A percentile compares a stretch with the other conserved stretches of the same genome.
Conservation (phyloP, 2,329 filamentous ascomycete genomes). For the Ceratocystiopsis brevicomis region DNA sequence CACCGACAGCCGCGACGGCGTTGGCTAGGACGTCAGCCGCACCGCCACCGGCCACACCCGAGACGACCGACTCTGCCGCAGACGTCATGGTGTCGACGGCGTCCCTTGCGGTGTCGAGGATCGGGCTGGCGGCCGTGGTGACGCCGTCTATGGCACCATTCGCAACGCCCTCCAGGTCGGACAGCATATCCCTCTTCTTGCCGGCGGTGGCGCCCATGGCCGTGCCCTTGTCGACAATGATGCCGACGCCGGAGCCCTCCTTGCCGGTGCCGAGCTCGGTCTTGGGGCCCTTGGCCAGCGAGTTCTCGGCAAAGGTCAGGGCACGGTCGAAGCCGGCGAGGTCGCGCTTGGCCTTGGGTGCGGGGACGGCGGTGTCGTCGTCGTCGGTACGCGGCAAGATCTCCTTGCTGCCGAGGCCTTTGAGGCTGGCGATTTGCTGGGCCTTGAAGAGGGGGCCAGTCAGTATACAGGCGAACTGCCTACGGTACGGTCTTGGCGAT, state of each 20-base stretch:
- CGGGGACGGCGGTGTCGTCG: constrained; percentile 7
- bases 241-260: constrained; percentile 22
- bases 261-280: constrained; percentile 27
- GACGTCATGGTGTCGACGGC: too few relatives aligned
- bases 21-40: too few relatives aligned
- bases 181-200: too few relatives aligned
- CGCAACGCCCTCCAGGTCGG: too few relatives aligned
- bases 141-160: too few relatives aligned
- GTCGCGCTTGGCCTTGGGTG: constrained; percentile 21
- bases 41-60: too few relatives aligned
- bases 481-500: too few relatives aligned
- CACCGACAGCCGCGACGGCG: neutral
- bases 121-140: too few relatives aligned
- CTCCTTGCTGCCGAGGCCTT: constrained; percentile 27
- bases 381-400: constrained; percentile 21
- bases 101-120: too few relatives aligned
- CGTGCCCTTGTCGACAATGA: constrained; percentile 14
- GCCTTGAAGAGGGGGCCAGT: constrained; percentile 13
- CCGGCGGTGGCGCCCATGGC: neutral
- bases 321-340: constrained; percentile 27
- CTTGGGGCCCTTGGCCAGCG: constrained; percentile 26
- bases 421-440: constrained; percentile 23
- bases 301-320: constrained; percentile 25
- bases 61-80: too few relatives aligned
- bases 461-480: too few relatives aligned